These are phyloP conservation scores for Graphiopsis chlorocephala DNA, from an alignment of 2,329 filamentous ascomycete species.

Conservation along the genomic window DNA sequence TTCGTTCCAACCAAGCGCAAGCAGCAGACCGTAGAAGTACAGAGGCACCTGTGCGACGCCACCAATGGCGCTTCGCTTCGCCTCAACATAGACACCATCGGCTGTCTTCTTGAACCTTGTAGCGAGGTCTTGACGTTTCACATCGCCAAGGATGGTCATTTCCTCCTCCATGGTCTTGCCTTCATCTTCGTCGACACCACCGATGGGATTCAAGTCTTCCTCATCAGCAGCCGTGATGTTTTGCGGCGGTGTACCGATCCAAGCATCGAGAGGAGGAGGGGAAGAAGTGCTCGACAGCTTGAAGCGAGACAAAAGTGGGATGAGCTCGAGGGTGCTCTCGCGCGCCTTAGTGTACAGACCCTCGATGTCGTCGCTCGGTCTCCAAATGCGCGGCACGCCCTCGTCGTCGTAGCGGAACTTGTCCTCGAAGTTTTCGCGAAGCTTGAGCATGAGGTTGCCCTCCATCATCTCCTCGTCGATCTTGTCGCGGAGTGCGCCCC, in stretches of 20 bases:
- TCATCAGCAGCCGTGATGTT: slow-evolving; percentile 79
- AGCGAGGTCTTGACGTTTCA: slow-evolving; percentile 85
- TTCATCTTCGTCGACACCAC: slow-evolving; percentile 82
- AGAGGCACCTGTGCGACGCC: slow-evolving; percentile 90
- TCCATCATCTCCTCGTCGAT: slow-evolving; percentile 98
- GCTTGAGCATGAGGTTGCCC: slow-evolving; percentile 89
- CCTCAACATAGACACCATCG: slow-evolving; percentile 96
- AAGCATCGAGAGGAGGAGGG: slow-evolving; percentile 77
- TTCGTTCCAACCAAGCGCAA: slow-evolving; percentile 98
- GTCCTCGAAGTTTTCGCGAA: slow-evolving; percentile 97
- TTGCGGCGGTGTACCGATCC: slow-evolving; percentile 74
- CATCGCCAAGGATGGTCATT: slow-evolving; percentile 88
- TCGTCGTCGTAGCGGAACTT: slow-evolving; percentile 97
- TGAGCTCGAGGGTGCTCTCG: slow-evolving; percentile 86
- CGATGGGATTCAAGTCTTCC: slow-evolving; percentile 83
- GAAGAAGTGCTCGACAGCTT: slow-evolving; percentile 70
- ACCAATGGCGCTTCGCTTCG: slow-evolving; percentile 93
- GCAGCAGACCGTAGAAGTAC: slow-evolving; percentile 87
- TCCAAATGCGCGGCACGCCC: slow-evolving; percentile 94
- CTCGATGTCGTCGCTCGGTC: slow-evolving; percentile 94
- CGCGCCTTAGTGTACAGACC: slow-evolving; percentile 88
- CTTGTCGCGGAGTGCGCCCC: slow-evolving; percentile 83
- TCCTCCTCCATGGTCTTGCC: slow-evolving; percentile 94
- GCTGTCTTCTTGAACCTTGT: slow-evolving; percentile 98
- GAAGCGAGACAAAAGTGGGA: slow-evolving; percentile 85